phyloP scores from a whole-genome alignment of 2,329 filamentous ascomycete species.

The Aspergillus floridensis region DNA sequence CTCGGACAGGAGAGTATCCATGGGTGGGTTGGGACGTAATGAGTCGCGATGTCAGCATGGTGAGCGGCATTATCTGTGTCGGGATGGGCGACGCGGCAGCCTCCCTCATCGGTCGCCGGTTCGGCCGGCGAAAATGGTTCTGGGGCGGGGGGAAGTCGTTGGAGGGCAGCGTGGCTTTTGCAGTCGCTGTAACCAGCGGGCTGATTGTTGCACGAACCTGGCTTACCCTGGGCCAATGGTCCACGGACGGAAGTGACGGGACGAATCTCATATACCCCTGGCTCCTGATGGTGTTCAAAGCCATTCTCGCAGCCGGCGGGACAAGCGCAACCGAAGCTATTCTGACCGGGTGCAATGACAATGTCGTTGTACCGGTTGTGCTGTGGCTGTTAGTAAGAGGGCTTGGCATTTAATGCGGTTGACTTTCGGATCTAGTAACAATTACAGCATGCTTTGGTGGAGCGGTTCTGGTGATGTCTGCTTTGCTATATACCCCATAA shows the following conservation, averaged over 20 bases:
- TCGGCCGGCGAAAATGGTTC: slow-evolving; percentile 84
- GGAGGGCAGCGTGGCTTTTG: slow-evolving; percentile 81
- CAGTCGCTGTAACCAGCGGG: slow-evolving; percentile 71
- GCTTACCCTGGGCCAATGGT: slow-evolving; percentile 74
- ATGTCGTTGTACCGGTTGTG: slow-evolving; percentile 91
- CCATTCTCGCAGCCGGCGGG: slow-evolving; percentile 68
- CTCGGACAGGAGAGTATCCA: slow-evolving; percentile 55
- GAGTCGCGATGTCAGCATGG: slow-evolving; percentile 77
- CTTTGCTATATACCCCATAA: background rate
- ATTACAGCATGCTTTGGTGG: background rate
- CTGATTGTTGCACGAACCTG: slow-evolving; percentile 69
- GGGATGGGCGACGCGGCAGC: slow-evolving; percentile 94
- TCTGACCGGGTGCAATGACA: slow-evolving; percentile 94
- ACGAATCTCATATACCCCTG: slow-evolving; percentile 23
- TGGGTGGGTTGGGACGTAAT: slow-evolving; percentile 73
- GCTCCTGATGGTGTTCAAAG: slow-evolving; percentile 53
- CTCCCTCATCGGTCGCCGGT: slow-evolving; percentile 82
- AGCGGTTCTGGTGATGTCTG: background rate
- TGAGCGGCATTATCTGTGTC: slow-evolving; percentile 88
- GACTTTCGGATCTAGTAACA: background rate
- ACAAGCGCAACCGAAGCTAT: slow-evolving; percentile 94
- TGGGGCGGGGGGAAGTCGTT: slow-evolving; percentile 97
- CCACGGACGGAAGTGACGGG: slow-evolving; percentile 25
- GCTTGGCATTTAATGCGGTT: slow-evolving; percentile 44
- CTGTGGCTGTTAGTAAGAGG: slow-evolving; percentile 90